Evolutionary conservation across 2,329 filamentous ascomycete genomes (phyloP).

Genomic region (Clarireedia monteithiana): DNA sequence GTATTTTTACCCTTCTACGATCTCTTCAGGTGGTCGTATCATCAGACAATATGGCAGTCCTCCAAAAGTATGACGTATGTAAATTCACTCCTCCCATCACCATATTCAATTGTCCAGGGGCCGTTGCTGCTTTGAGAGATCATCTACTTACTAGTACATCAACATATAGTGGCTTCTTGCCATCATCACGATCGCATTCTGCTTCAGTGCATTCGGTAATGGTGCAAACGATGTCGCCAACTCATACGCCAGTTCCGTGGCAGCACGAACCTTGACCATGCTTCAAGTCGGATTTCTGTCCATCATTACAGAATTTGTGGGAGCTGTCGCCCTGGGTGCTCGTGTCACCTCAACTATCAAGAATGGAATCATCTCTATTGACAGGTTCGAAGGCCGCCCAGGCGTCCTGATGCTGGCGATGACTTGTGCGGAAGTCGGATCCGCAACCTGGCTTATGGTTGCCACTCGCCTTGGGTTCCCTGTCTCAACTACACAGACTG

Average conservation of each 20-base stretch:
- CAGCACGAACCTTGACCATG: conserved; percentile 68
- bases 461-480: conserved; percentile 67
- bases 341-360: conserved; percentile 72
- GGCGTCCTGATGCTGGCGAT: conserved; percentile 63
- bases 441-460: conserved; percentile 72
- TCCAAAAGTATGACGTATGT: too few relatives aligned
- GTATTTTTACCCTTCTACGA: too few relatives aligned
- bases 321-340: conserved; percentile 58
- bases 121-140: too few relatives aligned
- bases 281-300: conserved; percentile 60
- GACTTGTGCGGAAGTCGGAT: conserved; percentile 54
- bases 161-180: not conserved
- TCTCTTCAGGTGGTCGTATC: too few relatives aligned
- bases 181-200: conserved; percentile 1
- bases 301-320: conserved; percentile 59
- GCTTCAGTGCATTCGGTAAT: conserved; percentile 2
- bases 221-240: conserved; percentile 71
- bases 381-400: conserved; percentile 51
- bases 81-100: too few relatives aligned
- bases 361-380: conserved; percentile 62
- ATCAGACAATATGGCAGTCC: too few relatives aligned
- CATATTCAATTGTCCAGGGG: too few relatives aligned
- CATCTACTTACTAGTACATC: too few relatives aligned
- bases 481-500: conserved; percentile 65
- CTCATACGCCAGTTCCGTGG: conserved; percentile 73